These are phyloP conservation scores for Xylaria arbuscula DNA, from an alignment of 2,329 filamentous ascomycete genomes.

Conservation along the genomic window DNA sequence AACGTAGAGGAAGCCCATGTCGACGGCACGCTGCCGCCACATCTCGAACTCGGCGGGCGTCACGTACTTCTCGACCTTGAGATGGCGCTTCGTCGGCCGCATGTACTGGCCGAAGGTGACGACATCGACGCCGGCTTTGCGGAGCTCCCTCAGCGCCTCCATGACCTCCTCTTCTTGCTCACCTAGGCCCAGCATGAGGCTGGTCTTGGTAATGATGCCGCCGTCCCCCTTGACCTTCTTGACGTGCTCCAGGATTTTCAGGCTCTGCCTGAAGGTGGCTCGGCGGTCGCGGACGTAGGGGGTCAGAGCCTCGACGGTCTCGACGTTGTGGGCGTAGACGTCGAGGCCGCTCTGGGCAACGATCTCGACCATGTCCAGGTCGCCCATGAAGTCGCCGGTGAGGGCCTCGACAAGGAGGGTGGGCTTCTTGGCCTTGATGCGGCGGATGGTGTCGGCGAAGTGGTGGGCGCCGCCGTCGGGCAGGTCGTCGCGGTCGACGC, in stretches of 20 bases:
- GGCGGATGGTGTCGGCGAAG: conserved; percentile 92
- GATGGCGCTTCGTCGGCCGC: conserved; percentile 97
- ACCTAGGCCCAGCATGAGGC: conserved; percentile 94
- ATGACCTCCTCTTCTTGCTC: conserved; percentile 90
- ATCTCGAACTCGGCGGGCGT: conserved; percentile 90
- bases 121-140: conserved; percentile 85
- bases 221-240: conserved; percentile 70
- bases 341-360: conserved; percentile 91
- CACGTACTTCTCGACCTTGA: conserved; percentile 96
- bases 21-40: conserved; percentile 89
- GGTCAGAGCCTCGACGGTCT: conserved; percentile 92
- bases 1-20: conserved; percentile 97
- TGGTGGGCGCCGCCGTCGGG: conserved; percentile 88
- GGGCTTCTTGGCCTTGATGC: conserved; percentile 87
- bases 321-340: conserved; percentile 96
- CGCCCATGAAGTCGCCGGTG: conserved; percentile 87
- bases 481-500: conserved; percentile 92
- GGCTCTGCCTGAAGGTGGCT: conserved; percentile 87
- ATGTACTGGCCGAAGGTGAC: conserved; percentile 99
- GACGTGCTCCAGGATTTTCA: conserved; percentile 81
- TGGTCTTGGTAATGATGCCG: conserved; percentile 96
- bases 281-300: conserved; percentile 89
- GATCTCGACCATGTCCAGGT: conserved; percentile 85
- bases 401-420: conserved; percentile 83
- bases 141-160: conserved; percentile 81